Conservation (phyloP, 2,329 filamentous ascomycete genomes). For the Fusarium oxysporum region DNA sequence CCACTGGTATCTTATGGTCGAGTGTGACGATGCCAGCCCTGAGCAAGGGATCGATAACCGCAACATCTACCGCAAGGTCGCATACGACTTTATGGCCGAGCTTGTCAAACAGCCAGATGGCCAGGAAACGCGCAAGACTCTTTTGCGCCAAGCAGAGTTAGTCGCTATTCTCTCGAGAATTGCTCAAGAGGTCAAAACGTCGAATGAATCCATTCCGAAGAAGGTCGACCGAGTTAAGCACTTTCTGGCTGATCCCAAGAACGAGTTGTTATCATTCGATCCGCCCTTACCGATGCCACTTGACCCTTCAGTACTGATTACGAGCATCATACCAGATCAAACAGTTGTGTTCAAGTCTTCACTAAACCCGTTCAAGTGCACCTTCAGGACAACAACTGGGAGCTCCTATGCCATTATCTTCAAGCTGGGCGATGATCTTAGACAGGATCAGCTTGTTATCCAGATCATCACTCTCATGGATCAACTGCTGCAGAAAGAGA, state of each 20-base stretch:
- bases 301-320: slow-evolving; percentile 84
- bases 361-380: slow-evolving; percentile 88
- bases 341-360: slow-evolving; percentile 96
- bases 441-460: slow-evolving; percentile 96
- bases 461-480: slow-evolving; percentile 99
- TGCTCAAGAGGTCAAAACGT: slow-evolving; percentile 86
- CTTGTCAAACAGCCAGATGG: slow-evolving; percentile 79
- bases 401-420: slow-evolving; percentile 92
- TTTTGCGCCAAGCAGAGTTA: slow-evolving; percentile 90
- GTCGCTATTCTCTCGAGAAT: slow-evolving; percentile 89
- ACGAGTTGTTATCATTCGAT: slow-evolving; percentile 85
- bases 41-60: slow-evolving; percentile 81
- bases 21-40: slow-evolving; percentile 86
- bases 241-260: slow-evolving; percentile 87
- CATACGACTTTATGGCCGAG: slow-evolving; percentile 95
- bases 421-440: slow-evolving; percentile 95
- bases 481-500: slow-evolving; percentile 92
- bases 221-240: slow-evolving; percentile 89
- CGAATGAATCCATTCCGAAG: slow-evolving; percentile 79
- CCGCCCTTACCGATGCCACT: slow-evolving; percentile 88
- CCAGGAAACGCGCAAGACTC: slow-evolving; percentile 76
- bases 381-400: slow-evolving; percentile 84
- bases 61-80: slow-evolving; percentile 90
- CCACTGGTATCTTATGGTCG: slow-evolving; percentile 99
- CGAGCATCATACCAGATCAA: slow-evolving; percentile 84